phyloP scores from a whole-genome alignment of 805 yeast genomes.

The Suhomyces pyralidae region DNA sequence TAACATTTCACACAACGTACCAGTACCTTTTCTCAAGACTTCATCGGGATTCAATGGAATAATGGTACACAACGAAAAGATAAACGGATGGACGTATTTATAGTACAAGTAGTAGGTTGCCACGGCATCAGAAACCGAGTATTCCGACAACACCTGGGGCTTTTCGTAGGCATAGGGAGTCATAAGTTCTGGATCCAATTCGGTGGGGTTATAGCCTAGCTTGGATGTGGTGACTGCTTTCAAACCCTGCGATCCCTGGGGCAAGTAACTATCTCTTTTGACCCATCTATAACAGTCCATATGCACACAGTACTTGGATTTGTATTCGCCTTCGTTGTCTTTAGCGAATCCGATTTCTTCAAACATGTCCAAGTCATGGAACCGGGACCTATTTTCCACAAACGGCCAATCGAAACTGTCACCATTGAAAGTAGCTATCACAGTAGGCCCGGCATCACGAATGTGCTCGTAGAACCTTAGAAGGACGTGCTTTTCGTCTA shows the following conservation, averaged over 20 bases:
- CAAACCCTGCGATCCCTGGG: conserved; percentile 98
- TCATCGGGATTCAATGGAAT: conserved; percentile 97
- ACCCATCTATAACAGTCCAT: conserved; percentile 99
- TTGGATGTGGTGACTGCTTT: conserved; percentile 97
- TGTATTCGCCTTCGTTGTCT: conserved; percentile 88
- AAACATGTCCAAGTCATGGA: conserved; percentile 83
- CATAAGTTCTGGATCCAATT: conserved; percentile 96
- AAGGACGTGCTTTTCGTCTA: conserved; percentile 73
- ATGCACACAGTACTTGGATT: conserved; percentile 87
- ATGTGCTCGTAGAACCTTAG: conserved; percentile 85
- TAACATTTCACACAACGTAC: conserved; percentile 97
- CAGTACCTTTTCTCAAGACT: conserved; percentile 93
- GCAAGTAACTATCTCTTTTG: conserved; percentile 92
- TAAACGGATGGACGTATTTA: conserved; percentile 96
- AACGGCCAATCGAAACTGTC: conserved; percentile 99
- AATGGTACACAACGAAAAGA: conserved; percentile 91
- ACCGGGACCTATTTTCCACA: conserved; percentile 81
- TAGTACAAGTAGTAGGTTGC: conserved; percentile 95
- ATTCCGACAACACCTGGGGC: conserved; percentile 90
- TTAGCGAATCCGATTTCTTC: conserved; percentile 92
- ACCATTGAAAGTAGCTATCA: conserved; percentile 97
- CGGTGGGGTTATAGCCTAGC: conserved; percentile 93
- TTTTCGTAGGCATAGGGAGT: conserved; percentile 94
- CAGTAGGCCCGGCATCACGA: conserved; percentile 85
- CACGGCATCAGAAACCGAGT: conserved; percentile 98